Conservation (phyloP, 2,329 filamentous ascomycete species). For the Venturia nashicola region DNA sequence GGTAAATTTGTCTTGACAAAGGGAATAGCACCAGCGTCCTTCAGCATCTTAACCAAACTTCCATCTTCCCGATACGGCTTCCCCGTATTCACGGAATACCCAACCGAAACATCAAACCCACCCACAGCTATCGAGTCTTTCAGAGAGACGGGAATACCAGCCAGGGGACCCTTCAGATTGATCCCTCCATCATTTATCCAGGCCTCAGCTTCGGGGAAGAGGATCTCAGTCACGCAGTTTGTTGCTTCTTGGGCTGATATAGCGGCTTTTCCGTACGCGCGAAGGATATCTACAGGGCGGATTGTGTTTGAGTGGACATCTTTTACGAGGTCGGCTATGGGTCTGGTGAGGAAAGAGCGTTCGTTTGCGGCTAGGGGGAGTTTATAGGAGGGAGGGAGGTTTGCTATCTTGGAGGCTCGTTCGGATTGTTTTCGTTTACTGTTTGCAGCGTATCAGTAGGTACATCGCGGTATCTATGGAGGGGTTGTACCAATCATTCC, state of each 20-base stretch:
- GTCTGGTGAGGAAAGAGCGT: conserved; percentile 52
- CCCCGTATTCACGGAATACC: conserved; percentile 60
- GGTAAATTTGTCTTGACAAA: conserved; percentile 91
- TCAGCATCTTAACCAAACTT: conserved; percentile 49
- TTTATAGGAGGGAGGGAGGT: conserved; percentile 54
- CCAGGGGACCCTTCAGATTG: conserved; percentile 70
- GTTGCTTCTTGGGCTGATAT: conserved; percentile 74
- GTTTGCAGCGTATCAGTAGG: conserved; percentile 10
- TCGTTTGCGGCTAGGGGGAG: conserved; percentile 53
- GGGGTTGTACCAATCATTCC: conserved; percentile 50
- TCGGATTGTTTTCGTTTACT: conserved; percentile 73
- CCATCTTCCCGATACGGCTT: conserved; percentile 59
- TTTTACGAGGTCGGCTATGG: conserved; percentile 67
- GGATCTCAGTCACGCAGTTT: conserved; percentile 80
- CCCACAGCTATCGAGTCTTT: conserved; percentile 68
- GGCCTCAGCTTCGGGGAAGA: conserved; percentile 64
- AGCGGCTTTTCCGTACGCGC: conserved; percentile 76
- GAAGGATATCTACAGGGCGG: conserved; percentile 61
- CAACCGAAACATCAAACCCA: conserved; percentile 73
- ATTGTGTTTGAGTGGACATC: conserved; percentile 60
- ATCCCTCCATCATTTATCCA: conserved; percentile 49
- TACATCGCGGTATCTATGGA: too few species aligned
- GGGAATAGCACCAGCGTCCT: conserved; percentile 54
- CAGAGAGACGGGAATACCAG: conserved; percentile 74
- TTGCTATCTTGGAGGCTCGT: conserved; percentile 55